Evolutionary conservation across 2,329 filamentous ascomycete genomes (phyloP), one percentile per base, ranked within the genome.

Genomic region (Exophiala phaeomuriformis): DNA sequence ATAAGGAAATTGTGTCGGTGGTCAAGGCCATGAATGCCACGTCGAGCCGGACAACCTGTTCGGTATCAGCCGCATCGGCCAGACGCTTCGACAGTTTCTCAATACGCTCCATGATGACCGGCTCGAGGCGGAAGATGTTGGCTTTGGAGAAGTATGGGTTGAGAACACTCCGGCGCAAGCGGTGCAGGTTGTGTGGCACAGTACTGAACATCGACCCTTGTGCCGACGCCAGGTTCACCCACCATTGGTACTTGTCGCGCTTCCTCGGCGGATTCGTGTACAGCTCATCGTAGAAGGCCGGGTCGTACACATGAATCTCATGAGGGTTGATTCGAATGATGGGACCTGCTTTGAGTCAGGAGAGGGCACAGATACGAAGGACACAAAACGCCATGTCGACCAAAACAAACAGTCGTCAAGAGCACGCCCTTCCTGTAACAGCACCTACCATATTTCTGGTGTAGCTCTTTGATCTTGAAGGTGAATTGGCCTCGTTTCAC

Each of bases 1-100:
- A 63, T 19, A 55, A 43, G 8, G 48, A 58, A 40, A 62, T 61
- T 10, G 61, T 55, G 39, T 63, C 61, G 9, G 41, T 56, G 9
- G 57, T 58, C 46, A 71, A 65, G 28, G 71, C 71, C 31, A 67
- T 69, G 42, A 71, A 72, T 0, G 69, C 63, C 19, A 58, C 40
- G 12, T 49, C 36, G 6, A 55, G 31, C 28, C 52, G 41, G 8
- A 61, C 42, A 8, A 55, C 44, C 41, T 49, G 35, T 4, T 32
- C 44, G 2, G 49, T 30, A 8, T 44, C 36, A 6, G 47, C 49
- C 37, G 47, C 55, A 27, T 49, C 47, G 6, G 42, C 44, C 6
- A 61, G 36, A n/a, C 58, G 55, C 30, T 47, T 43, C 36, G 12
- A 56, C 19, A 68, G 49, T 41, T 61, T 63, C 30, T 58, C 56